Evolutionary conservation across 169 alveolate genomes (phyloP).

Genomic region (Plasmodium berghei): DNA sequence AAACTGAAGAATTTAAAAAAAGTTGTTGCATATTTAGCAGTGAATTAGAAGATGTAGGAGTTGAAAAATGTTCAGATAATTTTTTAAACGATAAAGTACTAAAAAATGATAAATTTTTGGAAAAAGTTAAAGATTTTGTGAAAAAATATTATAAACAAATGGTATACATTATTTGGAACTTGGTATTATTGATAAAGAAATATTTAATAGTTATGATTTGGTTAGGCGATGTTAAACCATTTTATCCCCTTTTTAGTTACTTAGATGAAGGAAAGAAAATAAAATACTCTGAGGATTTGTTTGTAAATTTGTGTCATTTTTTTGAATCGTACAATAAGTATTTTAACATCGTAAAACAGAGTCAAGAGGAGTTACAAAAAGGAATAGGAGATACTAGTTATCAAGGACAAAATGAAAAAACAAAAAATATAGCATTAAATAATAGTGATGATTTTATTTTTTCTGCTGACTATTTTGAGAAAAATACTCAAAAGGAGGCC

Average conservation of each 20-base stretch:
- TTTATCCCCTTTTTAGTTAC: constrained; percentile 73
- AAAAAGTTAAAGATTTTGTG: constrained; percentile 34
- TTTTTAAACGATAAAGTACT: neutral
- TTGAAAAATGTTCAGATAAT: neutral
- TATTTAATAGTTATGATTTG: constrained; percentile 62
- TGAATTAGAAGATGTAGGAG: neutral
- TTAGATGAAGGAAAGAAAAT: constrained; percentile 38
- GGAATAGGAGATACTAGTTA: neutral
- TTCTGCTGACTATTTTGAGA: neutral
- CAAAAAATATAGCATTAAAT: no score
- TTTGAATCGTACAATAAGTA: constrained; percentile 74
- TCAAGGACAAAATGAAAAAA: neutral
- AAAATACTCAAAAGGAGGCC: neutral
- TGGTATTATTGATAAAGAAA: constrained; percentile 58
- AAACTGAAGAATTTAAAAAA: constrained; percentile 31
- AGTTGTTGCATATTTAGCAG: constrained; percentile 26
- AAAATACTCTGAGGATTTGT: constrained; percentile 42
- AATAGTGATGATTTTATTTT: no score
- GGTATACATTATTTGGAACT: constrained; percentile 54
- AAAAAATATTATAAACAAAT: constrained; percentile 39
- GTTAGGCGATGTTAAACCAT: constrained; percentile 73
- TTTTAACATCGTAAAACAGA: constrained; percentile 20
- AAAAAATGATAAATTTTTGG: constrained; percentile 54
- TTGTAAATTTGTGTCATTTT: constrained; percentile 53
- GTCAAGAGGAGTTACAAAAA: constrained; percentile 8